Conservation (phyloP, 1,139 yeast species). For the Geotrichum fermentans region DNA sequence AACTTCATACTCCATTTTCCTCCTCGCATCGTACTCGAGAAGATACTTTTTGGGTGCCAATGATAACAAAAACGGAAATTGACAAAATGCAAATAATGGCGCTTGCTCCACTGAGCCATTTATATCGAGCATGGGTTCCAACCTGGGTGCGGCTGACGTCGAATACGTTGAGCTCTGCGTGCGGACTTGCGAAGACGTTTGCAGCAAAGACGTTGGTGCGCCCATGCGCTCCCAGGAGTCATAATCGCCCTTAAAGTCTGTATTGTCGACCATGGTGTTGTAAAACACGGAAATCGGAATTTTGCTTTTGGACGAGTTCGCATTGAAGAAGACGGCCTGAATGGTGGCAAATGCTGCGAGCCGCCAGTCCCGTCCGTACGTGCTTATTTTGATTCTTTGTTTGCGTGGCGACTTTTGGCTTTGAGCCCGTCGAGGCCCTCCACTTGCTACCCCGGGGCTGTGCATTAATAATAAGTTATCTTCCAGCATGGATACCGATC, state of each 20-base stretch:
- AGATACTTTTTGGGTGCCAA: conserved; percentile 77
- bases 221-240: conserved; percentile 63
- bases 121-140: neutral
- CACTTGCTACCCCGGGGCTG: neutral
- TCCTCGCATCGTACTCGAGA: conserved; percentile 74
- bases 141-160: neutral
- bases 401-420: neutral
- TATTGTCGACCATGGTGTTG: conserved; percentile 75
- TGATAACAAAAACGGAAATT: conserved; percentile 75
- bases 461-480: neutral
- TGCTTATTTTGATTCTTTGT: conserved; percentile 38
- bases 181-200: conserved; percentile 2
- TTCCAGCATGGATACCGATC: neutral
- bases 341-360: conserved; percentile 60
- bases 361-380: conserved; percentile 81
- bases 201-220: conserved; percentile 18
- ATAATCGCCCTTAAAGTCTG: conserved; percentile 71
- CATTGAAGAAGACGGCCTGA: conserved; percentile 50
- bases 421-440: neutral
- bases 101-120: conserved; percentile 3
- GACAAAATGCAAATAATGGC: conserved; percentile 50
- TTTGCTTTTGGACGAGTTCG: conserved; percentile 44
- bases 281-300: conserved; percentile 58
- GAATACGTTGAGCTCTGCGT: conserved; percentile 10
- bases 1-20: conserved; percentile 81